phyloP scores from a whole-genome alignment of 805 yeast genomes.

The Metschnikowia cubensis region DNA sequence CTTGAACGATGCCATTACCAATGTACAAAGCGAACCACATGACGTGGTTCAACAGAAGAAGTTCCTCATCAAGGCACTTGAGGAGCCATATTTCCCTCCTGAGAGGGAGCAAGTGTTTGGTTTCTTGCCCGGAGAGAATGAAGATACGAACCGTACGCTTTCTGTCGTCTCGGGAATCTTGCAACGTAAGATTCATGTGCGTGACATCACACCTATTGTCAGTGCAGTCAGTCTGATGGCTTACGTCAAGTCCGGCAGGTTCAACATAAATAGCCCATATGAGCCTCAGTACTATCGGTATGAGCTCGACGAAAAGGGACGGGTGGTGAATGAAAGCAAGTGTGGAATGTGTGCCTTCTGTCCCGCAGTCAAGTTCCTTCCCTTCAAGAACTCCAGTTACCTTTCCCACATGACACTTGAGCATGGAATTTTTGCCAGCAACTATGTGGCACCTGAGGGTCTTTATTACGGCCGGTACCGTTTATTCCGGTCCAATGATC shows the following conservation, averaged over 20 bases:
- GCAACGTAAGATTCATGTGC: slow-evolving; percentile 18
- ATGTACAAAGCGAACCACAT: slow-evolving; percentile 11
- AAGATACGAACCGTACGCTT: neutral
- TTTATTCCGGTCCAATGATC: slow-evolving; percentile 16
- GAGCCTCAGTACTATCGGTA: slow-evolving; percentile 30
- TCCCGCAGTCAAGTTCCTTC: slow-evolving; percentile 25
- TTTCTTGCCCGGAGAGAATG: neutral
- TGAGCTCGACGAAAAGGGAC: slow-evolving; percentile 23
- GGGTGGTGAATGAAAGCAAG: slow-evolving; percentile 22
- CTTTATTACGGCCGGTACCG: slow-evolving; percentile 26
- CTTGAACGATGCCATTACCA: slow-evolving; percentile 15
- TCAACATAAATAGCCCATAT: slow-evolving; percentile 23
- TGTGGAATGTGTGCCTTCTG: slow-evolving; percentile 35
- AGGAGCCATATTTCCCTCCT: slow-evolving; percentile 3
- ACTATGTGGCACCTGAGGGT: slow-evolving; percentile 30
- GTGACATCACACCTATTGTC: slow-evolving; percentile 17
- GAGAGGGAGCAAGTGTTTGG: slow-evolving; percentile 9
- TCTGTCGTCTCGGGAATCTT: slow-evolving; percentile 14
- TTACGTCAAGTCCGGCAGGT: slow-evolving; percentile 22
- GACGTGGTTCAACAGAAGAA: slow-evolving; percentile 5
- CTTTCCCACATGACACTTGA: slow-evolving; percentile 32
- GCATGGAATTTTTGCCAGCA: slow-evolving; percentile 33
- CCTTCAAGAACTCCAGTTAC: slow-evolving; percentile 32
- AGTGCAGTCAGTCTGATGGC: slow-evolving; percentile 21
- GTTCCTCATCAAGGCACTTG: slow-evolving; percentile 3